Base-by-base conservation (phyloP, 192 early-diverging fungal genomes). In the Coemansia sp. region DNA sequence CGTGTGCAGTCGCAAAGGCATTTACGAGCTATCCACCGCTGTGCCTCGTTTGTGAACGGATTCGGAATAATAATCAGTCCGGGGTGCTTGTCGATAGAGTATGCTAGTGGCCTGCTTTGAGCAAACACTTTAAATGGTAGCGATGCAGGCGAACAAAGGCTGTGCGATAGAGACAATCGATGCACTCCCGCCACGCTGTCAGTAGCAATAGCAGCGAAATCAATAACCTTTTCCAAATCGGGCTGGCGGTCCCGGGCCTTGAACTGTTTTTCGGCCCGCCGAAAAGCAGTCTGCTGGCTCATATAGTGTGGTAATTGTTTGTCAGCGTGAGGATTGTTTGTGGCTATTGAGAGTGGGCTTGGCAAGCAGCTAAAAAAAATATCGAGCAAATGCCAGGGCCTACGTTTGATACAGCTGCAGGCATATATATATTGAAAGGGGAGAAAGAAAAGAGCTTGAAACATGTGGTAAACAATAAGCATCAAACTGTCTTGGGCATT, bases 61-160 rank as follows among this genome's bases (percentile, higher is more conserved):
- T 84, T 81, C 0, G 85, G 91, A 48, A 97, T 90, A 50, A 93
- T 63, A 19, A 94, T 79, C 28, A 97, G 72, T 1, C 92, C 94
- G 43, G 78, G 68, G 19, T 81, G 70, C n/a, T 31, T 47, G 20
- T 28, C 41, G 7, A 80, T 60, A 36, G 60, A 53, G 38, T 63
- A 80, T 26, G 75, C 75, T 3, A 55, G 67, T 15, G 68, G 68
- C 8, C 63, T 63, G 19, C 41, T 53, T 14, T 52, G 47, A 37
- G 63, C 33, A 56, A 66, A 77, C 40, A 55, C 40, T 35, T 30
- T 50, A 19, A 65, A 59, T 7, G 62, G 50, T 44, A 65, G 40
- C n/a, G 43, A 33, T 7, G 53, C 7, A 20, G 72, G 72, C 4
- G 54, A 42, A 23, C 55, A 56, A 6, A 76, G 55, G 44, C 63